Evolutionary conservation across 2,329 filamentous ascomycete species (phyloP).

Genomic region (Aspergillus fijiensis): DNA sequence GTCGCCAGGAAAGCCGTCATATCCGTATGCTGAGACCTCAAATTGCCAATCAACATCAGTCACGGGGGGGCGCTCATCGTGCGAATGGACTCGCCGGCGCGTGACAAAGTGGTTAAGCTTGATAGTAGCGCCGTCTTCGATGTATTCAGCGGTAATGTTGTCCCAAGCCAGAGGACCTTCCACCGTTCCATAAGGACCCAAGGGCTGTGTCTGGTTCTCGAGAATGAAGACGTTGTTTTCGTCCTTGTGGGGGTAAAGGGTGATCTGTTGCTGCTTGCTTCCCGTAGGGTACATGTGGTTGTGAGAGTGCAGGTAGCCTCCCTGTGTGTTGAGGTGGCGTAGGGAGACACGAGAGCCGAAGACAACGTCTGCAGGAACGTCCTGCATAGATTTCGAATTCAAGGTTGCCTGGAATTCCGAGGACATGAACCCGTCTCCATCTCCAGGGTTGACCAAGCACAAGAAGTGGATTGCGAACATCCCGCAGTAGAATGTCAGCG

Average conservation of each 20-base stretch:
- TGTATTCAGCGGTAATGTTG: conserved; percentile 63
- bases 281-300: conserved; percentile 95
- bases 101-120: conserved; percentile 82
- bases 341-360: conserved; percentile 83
- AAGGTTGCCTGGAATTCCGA: conserved; percentile 97
- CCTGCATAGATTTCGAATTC: conserved; percentile 94
- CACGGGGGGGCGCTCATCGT: conserved; percentile 82
- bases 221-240: conserved; percentile 94
- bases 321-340: conserved; percentile 95
- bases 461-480: conserved; percentile 98
- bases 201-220: conserved; percentile 93
- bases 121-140: conserved; percentile 78
- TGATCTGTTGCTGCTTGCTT: conserved; percentile 98
- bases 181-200: conserved; percentile 73
- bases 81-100: conserved; percentile 88
- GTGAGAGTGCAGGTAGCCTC: conserved; percentile 96
- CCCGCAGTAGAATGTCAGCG: conserved; percentile 84
- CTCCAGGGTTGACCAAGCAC: conserved; percentile 89
- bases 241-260: conserved; percentile 97
- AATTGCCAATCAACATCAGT: conserved; percentile 92
- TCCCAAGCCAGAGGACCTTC: conserved; percentile 86
- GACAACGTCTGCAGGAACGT: conserved; percentile 87
- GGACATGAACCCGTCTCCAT: conserved; percentile 99
- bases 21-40: conserved; percentile 94
- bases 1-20: conserved; percentile 93